A percentile compares a stretch with the other conserved stretches of the same genome.
Conservation (phyloP, 768 basidiomycete species). For the Hygrophoropsis aurantiaca region DNA sequence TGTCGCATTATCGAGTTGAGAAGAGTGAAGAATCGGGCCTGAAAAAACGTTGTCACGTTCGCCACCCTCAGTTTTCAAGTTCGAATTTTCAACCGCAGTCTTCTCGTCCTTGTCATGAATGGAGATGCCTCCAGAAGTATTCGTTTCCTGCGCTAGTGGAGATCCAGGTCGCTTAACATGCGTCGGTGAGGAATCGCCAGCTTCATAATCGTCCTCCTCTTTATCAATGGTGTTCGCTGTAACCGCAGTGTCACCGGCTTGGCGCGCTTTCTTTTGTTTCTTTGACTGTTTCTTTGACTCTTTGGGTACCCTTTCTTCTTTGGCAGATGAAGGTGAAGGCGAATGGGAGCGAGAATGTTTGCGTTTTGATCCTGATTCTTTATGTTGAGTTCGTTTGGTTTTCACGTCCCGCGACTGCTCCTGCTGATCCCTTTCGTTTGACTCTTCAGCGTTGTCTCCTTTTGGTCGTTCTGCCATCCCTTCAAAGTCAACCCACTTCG, state of each 20-base stretch:
- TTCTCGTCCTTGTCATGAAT: not conserved
- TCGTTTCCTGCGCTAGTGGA: not conserved
- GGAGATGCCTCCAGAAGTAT: no score
- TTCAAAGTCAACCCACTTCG: constrained; percentile 41
- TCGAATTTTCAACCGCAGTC: no score
- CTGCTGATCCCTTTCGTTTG: no score
- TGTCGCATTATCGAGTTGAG: constrained; percentile 39
- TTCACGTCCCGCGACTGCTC: no score
- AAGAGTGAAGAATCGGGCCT: constrained; percentile 44
- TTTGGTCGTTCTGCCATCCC: constrained; percentile 39
- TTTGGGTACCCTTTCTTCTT: not conserved
- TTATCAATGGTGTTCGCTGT: not conserved
- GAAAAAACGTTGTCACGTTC: constrained; percentile 4
- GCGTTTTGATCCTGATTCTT: not conserved
- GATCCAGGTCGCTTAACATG: not conserved
- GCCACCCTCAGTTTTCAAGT: no score
- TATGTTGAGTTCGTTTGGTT: no score
- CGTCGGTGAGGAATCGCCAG: no score
- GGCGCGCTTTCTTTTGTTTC: not conserved
- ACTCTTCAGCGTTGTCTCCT: not conserved
- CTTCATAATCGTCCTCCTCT: not conserved
- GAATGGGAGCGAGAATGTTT: not conserved
- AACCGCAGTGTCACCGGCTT: not conserved
- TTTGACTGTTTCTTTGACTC: constrained; percentile 1
- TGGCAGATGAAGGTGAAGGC: not conserved